Evolutionary conservation across 2,329 filamentous ascomycete genomes (phyloP).

Genomic region (Proliferodiscus dingleyae): DNA sequence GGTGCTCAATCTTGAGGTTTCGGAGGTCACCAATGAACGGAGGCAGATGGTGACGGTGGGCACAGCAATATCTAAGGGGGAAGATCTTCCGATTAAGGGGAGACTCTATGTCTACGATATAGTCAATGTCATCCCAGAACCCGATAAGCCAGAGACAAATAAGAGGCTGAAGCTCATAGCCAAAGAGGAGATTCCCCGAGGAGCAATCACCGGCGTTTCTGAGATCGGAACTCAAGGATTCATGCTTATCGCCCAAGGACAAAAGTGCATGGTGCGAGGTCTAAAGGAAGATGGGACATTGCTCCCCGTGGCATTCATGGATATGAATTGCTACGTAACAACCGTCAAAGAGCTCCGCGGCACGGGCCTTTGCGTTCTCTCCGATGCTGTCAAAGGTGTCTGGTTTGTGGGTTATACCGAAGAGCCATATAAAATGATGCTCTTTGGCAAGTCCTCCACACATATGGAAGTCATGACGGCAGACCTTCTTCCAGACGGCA

Average conservation of each 20-base stretch:
- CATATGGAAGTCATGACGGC: conserved; percentile 73
- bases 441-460: conserved; percentile 82
- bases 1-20: conserved; percentile 80
- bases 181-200: conserved; percentile 85
- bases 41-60: conserved; percentile 79
- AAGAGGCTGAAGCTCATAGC: conserved; percentile 80
- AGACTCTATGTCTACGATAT: conserved; percentile 88
- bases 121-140: conserved; percentile 85
- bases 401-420: conserved; percentile 97
- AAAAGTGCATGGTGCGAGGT: conserved; percentile 95
- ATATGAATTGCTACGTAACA: conserved; percentile 91
- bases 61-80: conserved; percentile 79
- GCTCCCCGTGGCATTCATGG: conserved; percentile 92
- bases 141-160: conserved; percentile 78
- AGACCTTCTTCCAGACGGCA: conserved; percentile 83
- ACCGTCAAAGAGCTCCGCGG: conserved; percentile 77
- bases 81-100: conserved; percentile 82
- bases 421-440: conserved; percentile 91
- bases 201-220: conserved; percentile 81
- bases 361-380: conserved; percentile 81
- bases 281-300: conserved; percentile 92
- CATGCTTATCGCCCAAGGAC: conserved; percentile 85
- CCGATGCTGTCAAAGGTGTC: conserved; percentile 86
- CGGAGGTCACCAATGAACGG: conserved; percentile 83
- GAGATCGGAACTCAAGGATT: conserved; percentile 83